A percentile compares a stretch with the other conserved stretches of the same genome.
Evolutionary conservation across 1,284 basidiomycete species (phyloP).

Genomic region (Microbotryum lychnidis-dioicae): DNA sequence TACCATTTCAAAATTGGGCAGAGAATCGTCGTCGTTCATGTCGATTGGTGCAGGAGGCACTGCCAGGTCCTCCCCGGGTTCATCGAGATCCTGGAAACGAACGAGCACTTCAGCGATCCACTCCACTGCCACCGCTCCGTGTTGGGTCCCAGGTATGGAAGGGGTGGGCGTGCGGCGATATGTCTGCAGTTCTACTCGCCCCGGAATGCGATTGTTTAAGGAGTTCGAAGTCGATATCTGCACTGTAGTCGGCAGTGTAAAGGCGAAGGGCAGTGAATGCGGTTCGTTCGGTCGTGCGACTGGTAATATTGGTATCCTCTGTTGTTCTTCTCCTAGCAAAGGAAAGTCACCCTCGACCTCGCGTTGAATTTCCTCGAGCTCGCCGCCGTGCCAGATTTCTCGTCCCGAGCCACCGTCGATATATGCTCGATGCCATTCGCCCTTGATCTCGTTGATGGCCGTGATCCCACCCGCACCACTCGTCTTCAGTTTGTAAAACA

Average conservation of each 20-base stretch:
- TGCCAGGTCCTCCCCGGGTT: neutral
- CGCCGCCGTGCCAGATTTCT: neutral
- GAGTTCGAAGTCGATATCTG: neutral
- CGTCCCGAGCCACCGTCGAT: neutral
- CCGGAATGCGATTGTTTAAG: neutral
- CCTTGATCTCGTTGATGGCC: neutral
- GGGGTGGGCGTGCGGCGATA: neutral
- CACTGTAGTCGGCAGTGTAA: neutral
- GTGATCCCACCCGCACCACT: too few species aligned
- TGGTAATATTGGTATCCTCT: neutral
- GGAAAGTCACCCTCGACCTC: constrained; percentile 7
- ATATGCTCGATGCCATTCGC: neutral
- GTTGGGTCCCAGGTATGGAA: neutral
- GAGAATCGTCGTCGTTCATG: neutral
- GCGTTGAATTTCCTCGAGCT: constrained; percentile 2
- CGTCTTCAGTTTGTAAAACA: neutral
- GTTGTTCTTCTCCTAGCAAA: neutral
- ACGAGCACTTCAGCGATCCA: neutral
- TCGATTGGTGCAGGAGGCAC: neutral
- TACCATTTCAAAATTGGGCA: neutral
- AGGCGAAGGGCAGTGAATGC: neutral
- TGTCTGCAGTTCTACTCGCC: neutral
- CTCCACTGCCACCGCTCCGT: neutral
- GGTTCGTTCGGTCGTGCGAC: neutral
- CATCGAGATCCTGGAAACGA: neutral